Evolutionary conservation across 2,329 filamentous ascomycete genomes (phyloP), one percentile per base, ranked within the genome.

Genomic region (Penicillium sp.): DNA sequence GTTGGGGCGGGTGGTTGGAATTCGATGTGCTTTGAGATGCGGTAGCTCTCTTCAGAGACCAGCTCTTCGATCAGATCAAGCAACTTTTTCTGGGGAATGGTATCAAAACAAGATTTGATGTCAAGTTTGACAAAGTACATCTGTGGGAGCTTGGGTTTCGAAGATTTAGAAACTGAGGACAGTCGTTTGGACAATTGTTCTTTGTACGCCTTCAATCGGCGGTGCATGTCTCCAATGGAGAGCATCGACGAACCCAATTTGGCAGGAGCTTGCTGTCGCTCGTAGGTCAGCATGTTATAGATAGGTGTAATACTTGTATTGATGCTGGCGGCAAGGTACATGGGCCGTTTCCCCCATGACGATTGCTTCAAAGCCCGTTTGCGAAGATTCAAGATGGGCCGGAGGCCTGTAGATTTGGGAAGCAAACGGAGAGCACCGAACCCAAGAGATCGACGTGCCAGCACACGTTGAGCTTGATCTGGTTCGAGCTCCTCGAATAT

Each of bases 91-190:
- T 97, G 94, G 0, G 94, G 94, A 45, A 99, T 97, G 0, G 90
- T 96, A 73, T 99, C 94, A 71, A 97, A 99, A 66, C 93, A 96
- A 2, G 91, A 86, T 71, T 90, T 85, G 21, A 99, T 93, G 69
- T 99, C 94, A 13, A 96, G 81, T 72, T 99, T 99, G 59, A 88
- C 93, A 75, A 97, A 96, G 74, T 90, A 97, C 1, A 97, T 75
- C 5, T 74, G 79, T 89, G 71, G 61, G 21, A 60, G 0, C 63
- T 73, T 37, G 23, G 52, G 25, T 33, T 54, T 23, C 19, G 29
- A 46, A 45, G 25, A 21, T 27, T 46, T 51, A 23, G 15, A n/a
- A 15, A 1, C 19, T 13, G 37, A 56, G 29, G 40, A 25, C 25
- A 25, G 38, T 15, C 33, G 45, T 27, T 55, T 43, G 12, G 55